These are phyloP conservation scores for Diplodia seriata DNA, from an alignment of 2,329 filamentous ascomycete genomes.

Conservation along the genomic window DNA sequence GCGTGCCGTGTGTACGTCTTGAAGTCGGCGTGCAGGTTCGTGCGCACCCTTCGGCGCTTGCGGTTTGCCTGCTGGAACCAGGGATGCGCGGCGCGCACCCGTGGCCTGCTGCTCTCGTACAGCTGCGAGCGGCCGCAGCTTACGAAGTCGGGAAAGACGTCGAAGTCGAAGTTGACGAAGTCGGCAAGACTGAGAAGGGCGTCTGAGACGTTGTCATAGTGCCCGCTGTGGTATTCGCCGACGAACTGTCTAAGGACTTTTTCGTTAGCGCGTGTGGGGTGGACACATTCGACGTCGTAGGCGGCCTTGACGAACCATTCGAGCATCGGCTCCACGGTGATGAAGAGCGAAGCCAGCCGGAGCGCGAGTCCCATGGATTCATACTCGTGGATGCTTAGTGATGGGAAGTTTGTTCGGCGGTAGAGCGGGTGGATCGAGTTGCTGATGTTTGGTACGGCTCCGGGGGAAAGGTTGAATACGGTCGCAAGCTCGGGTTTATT, in stretches of 20 bases:
- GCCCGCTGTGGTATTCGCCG: not conserved
- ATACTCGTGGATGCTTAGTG: conserved; percentile 17
- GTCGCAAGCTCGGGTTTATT: not conserved
- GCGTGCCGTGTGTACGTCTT: not conserved
- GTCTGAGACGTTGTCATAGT: not conserved
- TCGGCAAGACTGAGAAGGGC: conserved; percentile 10
- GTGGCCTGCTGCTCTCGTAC: not conserved
- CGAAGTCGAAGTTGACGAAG: conserved; percentile 15
- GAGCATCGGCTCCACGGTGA: conserved; percentile 14
- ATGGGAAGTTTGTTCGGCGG: conserved; percentile 16
- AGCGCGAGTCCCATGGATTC: conserved; percentile 6
- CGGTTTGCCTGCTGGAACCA: not conserved
- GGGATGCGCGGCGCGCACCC: not conserved
- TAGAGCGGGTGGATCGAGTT: conserved; percentile 25
- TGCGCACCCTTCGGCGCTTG: not conserved
- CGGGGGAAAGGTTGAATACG: not conserved
- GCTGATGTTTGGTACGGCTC: conserved; percentile 5
- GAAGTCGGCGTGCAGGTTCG: conserved; percentile 13
- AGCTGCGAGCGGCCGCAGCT: conserved; percentile 3
- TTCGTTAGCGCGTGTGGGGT: not conserved
- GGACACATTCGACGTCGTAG: not conserved
- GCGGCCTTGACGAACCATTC: conserved; percentile 31
- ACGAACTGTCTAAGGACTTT: not conserved
- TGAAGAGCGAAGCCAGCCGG: conserved; percentile 20
- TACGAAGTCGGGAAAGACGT: not conserved